Evolutionary conservation across 2,329 filamentous ascomycete species (phyloP).

Genomic region (Penicillium rolfsii): DNA sequence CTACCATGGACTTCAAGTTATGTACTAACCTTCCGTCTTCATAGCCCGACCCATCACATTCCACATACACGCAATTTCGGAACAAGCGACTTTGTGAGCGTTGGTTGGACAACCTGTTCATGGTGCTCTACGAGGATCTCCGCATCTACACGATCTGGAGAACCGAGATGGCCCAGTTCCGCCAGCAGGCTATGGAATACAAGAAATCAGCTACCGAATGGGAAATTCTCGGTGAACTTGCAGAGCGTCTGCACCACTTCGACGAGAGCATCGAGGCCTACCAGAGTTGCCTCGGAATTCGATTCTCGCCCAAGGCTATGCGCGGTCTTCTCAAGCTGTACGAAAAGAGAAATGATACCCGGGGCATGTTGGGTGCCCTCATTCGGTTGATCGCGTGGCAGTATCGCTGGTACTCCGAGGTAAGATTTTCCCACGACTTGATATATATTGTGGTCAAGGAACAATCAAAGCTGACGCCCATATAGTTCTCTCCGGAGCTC

Average conservation of each 20-base stretch:
- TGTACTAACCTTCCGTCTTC: slow-evolving; percentile 21
- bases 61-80: slow-evolving; percentile 85
- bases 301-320: slow-evolving; percentile 92
- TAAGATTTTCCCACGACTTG: slow-evolving; percentile 39
- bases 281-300: slow-evolving; percentile 79
- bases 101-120: slow-evolving; percentile 98
- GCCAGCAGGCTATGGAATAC: slow-evolving; percentile 90
- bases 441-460: neutral
- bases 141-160: slow-evolving; percentile 99
- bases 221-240: slow-evolving; percentile 94
- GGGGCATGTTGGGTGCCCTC: slow-evolving; percentile 79
- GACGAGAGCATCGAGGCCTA: slow-evolving; percentile 95
- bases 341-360: slow-evolving; percentile 75
- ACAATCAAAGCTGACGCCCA: slow-evolving; percentile 27
- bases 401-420: slow-evolving; percentile 98
- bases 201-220: slow-evolving; percentile 97
- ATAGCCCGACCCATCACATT: slow-evolving; percentile 66
- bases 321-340: slow-evolving; percentile 80
- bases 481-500: slow-evolving; percentile 83
- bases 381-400: slow-evolving; percentile 96
- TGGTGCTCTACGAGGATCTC: slow-evolving; percentile 97
- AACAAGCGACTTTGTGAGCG: slow-evolving; percentile 97
- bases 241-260: slow-evolving; percentile 86
- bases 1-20: neutral
- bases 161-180: slow-evolving; percentile 94